Evolutionary conservation across 495 filamentous ascomycete species (phyloP), one percentile per base, ranked within the genome.

Genomic region (Rostrohypoxylon terebratum): DNA sequence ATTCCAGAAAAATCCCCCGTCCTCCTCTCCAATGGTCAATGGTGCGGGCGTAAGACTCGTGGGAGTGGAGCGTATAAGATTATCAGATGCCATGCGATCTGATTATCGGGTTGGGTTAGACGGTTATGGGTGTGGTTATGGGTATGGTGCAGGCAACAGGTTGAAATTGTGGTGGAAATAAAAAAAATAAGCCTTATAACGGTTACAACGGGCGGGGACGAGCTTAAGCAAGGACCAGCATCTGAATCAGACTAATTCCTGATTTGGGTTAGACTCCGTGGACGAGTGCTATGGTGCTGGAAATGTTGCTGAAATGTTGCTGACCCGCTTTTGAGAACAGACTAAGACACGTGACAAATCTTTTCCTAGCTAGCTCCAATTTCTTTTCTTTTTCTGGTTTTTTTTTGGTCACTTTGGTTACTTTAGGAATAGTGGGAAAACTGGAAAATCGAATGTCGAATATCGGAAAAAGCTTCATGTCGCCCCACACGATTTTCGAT

Each of bases 381-480:
- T 62, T 65, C 53, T 31, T 18, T 6, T 2, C n/a, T 38, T 48
- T 21, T n/a, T 40, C 48, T 18, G n/a, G 2, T 25, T 38, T 48
- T 21, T n/a, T 40, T 55, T 44, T 55, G 45, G 44, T n/a, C n/a
- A n/a, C 25, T 16, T 25, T 44, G 11, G 18, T 23, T 59, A 38
- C 20, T 31, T 53, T 28, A 3, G 21, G 13, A 53, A 53, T 28
- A 5, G 48, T 53, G 4, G n/a, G 16, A 16, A 8, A 21, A 28
- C 1, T n/a, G 11, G 38, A 42, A 42, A 42, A 42, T 42, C 38
- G n/a, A 42, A 42, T n/a, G n/a, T 38, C 34, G 34, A 34, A 8
- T 4, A 18, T 21, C 47, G 20, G 57, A 48, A 72, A 64, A 67
- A 72, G 69, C 64, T 68, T 68, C 55, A 58, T 60, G 31, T 64